phyloP scores from a whole-genome alignment of 73 alveolate genomes.

The Paramecium caudatum region DNA sequence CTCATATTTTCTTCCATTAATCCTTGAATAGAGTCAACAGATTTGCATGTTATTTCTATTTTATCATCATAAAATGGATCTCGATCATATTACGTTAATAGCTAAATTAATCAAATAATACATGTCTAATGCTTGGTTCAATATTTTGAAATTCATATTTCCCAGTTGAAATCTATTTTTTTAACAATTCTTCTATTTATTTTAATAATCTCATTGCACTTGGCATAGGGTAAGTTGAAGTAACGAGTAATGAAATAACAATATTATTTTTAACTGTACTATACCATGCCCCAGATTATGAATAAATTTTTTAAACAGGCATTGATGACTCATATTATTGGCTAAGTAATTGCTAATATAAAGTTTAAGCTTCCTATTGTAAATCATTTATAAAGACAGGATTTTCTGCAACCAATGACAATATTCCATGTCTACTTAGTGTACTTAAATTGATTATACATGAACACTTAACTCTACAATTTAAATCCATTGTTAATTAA shows the following conservation, averaged over 20 bases:
- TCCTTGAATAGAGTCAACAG: conserved; percentile 69
- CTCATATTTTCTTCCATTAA: conserved; percentile 62
- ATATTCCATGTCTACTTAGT: conserved; percentile 9
- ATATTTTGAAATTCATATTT: conserved; percentile 25
- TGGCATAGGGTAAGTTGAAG: conserved; percentile 40
- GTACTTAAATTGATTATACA: conserved; percentile 19
- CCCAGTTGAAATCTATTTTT: conserved; percentile 30
- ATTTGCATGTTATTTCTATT: conserved; percentile 53
- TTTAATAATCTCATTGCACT: conserved; percentile 61
- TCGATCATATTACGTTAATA: conserved; percentile 36
- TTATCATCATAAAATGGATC: conserved; percentile 57
- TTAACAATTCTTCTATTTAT: conserved; percentile 55
- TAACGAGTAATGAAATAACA: neutral
- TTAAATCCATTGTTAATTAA: conserved; percentile 46
- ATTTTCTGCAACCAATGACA: conserved; percentile 49
- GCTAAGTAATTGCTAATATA: conserved; percentile 16
- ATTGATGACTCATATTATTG: neutral
- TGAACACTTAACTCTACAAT: conserved; percentile 62
- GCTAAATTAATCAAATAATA: neutral
- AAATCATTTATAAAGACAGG: conserved; percentile 43
- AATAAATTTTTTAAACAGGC: conserved; percentile 47
- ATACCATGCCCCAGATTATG: conserved; percentile 71
- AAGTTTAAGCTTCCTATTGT: conserved; percentile 47
- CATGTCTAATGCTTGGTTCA: conserved; percentile 53
- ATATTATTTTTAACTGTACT: conserved; percentile 11